Percentiles rank a stretch among this genome's conserved stretches.
phyloP scores from a whole-genome alignment of 2,329 filamentous ascomycete species.

The Fusarium siculi region DNA sequence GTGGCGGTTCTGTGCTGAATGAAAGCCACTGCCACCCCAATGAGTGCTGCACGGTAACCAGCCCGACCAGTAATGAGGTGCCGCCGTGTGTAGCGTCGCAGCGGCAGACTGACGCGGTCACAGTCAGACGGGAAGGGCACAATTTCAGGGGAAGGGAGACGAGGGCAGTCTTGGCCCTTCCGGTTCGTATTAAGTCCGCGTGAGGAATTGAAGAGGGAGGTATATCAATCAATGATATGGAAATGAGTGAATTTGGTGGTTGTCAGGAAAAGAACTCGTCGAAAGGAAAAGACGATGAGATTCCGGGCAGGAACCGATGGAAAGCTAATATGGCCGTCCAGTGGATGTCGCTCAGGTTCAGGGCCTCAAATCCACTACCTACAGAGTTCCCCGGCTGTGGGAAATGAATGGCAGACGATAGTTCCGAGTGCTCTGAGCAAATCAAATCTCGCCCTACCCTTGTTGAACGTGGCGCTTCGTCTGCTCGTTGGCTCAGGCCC shows the following conservation, averaged over 20 bases:
- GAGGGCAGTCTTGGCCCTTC: conserved; percentile 26
- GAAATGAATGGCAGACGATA: conserved; percentile 42
- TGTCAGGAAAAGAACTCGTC: neutral
- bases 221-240: conserved; percentile 25
- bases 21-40: conserved; percentile 14
- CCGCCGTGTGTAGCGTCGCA: conserved; percentile 15
- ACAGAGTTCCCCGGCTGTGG: neutral
- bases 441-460: conserved; percentile 12
- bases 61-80: conserved; percentile 29
- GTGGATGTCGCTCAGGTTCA: conserved; percentile 3
- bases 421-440: conserved; percentile 17
- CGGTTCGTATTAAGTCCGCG: conserved; percentile 12
- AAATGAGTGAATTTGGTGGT: neutral
- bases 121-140: conserved; percentile 25
- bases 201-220: conserved; percentile 3
- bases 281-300: conserved; percentile 11
- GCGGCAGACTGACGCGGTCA: conserved; percentile 33
- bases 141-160: conserved; percentile 31
- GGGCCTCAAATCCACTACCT: conserved; percentile 3
- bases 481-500: conserved; percentile 30
- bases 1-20: conserved; percentile 15
- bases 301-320: neutral
- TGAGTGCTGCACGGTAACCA: conserved; percentile 17
- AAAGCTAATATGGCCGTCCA: neutral
- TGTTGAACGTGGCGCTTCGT: conserved; percentile 25